Evolutionary conservation across 208 protist genomes (phyloP).

Genomic region (Paratrypanosoma confusum): DNA sequence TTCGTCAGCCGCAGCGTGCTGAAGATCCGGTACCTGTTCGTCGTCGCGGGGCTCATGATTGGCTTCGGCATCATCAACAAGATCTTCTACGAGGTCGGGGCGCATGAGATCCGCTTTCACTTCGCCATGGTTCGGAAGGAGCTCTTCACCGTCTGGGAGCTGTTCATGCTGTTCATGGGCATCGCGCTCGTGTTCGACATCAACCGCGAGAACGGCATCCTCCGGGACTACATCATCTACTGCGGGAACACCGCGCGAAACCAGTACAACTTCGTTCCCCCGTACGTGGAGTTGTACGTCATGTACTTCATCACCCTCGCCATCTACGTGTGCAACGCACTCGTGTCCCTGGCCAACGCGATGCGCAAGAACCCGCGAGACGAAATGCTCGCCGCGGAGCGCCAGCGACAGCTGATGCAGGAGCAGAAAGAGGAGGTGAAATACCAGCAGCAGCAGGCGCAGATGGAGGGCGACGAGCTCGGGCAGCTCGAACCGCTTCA

Average conservation of each 20-base stretch:
- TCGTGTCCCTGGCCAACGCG: constrained; percentile 40
- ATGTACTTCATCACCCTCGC: constrained; percentile 45
- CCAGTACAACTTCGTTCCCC: constrained; percentile 26
- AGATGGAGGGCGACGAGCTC: no score
- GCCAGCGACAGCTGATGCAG: constrained; percentile 12
- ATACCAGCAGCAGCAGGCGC: constrained; percentile 17
- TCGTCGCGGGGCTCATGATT: constrained; percentile 28
- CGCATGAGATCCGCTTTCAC: constrained; percentile 68
- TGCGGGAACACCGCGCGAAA: constrained; percentile 7
- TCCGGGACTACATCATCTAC: constrained; percentile 43
- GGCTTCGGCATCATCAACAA: constrained; percentile 45
- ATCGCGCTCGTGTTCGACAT: constrained; percentile 34
- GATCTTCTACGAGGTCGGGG: constrained; percentile 51
- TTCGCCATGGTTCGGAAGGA: constrained; percentile 80
- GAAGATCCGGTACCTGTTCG: constrained; percentile 64
- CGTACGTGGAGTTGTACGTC: constrained; percentile 58
- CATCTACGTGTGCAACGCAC: constrained; percentile 24
- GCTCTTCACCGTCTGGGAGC: constrained; percentile 60
- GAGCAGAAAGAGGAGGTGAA: constrained; percentile 19
- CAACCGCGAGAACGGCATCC: constrained; percentile 29
- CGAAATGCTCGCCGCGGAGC: constrained; percentile 25
- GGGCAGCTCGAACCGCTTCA: no score
- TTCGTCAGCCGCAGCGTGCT: constrained; percentile 46
- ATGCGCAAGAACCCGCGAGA: constrained; percentile 48
- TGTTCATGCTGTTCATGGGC: constrained; percentile 44